Percentiles rank a stretch among this genome's conserved stretches.
phyloP scores from a whole-genome alignment of 805 yeast species.

The Sungouiella blattae region DNA sequence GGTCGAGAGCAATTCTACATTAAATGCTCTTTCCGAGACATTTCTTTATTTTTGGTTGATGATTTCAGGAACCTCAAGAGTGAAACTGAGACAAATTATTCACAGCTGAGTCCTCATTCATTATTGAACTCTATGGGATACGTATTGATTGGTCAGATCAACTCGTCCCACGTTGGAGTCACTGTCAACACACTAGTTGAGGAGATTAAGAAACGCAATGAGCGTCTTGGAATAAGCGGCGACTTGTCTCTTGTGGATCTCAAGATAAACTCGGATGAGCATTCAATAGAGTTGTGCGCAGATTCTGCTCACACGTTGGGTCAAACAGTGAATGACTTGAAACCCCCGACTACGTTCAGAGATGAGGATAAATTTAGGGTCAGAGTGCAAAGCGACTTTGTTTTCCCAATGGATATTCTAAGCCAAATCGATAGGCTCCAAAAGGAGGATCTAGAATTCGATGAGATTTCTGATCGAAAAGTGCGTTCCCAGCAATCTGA shows the following conservation, averaged over 20 bases:
- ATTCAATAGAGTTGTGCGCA: constrained; percentile 64
- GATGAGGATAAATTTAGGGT: constrained; percentile 59
- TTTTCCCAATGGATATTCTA: constrained; percentile 27
- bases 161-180: constrained; percentile 34
- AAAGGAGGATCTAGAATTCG: neutral
- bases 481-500: neutral
- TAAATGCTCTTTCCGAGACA: constrained; percentile 47
- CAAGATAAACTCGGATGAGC: constrained; percentile 46
- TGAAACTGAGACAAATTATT: neutral
- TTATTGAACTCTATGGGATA: constrained; percentile 48
- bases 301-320: constrained; percentile 75
- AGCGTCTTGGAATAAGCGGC: constrained; percentile 18
- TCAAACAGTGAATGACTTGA: constrained; percentile 68
- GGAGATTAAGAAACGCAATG: constrained; percentile 14
- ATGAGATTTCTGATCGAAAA: neutral
- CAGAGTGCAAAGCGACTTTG: constrained; percentile 26
- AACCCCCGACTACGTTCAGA: constrained; percentile 58
- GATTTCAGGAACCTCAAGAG: constrained; percentile 38
- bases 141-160: constrained; percentile 47
- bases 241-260: constrained; percentile 36
- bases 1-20: constrained; percentile 28
- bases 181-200: constrained; percentile 25
- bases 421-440: constrained; percentile 31
- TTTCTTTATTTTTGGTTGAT: constrained; percentile 60
- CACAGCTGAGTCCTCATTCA: neutral